Evolutionary conservation across 176 grass and related monocot genomes (phyloP).

Genomic region (Thalia dealbata): DNA sequence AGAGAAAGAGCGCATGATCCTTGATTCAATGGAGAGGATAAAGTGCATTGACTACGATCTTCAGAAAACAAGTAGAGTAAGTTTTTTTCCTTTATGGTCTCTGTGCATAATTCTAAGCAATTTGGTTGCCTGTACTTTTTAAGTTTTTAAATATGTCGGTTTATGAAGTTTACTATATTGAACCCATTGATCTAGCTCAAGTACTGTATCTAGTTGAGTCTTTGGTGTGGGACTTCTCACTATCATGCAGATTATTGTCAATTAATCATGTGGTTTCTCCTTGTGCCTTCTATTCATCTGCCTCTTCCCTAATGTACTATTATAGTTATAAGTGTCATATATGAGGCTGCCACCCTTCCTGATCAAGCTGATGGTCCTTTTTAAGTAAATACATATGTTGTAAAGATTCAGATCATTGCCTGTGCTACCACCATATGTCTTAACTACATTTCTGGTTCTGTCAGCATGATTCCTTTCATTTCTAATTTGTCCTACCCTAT

Average conservation of each 20-base stretch:
- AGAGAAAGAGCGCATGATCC: constrained; percentile 53
- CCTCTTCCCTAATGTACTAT: no score
- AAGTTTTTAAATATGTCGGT: no score
- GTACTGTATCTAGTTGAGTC: not conserved
- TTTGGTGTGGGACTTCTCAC: not conserved
- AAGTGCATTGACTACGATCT: constrained; percentile 71
- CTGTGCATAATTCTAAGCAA: not conserved
- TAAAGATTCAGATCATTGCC: not conserved
- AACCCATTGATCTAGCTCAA: not conserved
- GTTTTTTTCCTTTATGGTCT: not conserved
- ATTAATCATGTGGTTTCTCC: not conserved
- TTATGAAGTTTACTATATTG: not conserved
- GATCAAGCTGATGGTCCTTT: not conserved
- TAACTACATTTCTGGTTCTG: not conserved
- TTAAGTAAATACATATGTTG: not conserved
- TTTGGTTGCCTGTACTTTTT: not conserved
- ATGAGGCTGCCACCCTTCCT: not conserved
- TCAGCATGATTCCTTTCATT: not conserved
- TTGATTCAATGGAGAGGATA: constrained; percentile 75
- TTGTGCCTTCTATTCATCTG: not conserved
- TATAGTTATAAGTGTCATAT: no score
- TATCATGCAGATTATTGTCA: not conserved
- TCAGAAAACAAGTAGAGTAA: constrained; percentile 56
- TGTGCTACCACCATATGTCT: not conserved
- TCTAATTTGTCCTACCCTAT: not conserved